These are phyloP conservation scores for Sugiyamaella marilandica DNA, from an alignment of 805 yeast species.

Conservation along the genomic window DNA sequence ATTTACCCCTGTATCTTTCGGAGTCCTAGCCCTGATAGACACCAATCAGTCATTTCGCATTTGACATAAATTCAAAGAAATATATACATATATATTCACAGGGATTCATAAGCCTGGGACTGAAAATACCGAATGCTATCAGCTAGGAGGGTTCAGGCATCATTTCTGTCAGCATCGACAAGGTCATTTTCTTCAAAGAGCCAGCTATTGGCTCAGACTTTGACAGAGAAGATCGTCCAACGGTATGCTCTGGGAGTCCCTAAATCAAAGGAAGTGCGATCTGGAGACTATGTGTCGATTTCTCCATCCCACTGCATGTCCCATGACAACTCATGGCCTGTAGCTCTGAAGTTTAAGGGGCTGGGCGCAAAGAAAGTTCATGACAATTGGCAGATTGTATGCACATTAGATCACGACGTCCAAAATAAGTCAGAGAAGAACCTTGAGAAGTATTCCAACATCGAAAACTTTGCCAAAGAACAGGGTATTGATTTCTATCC, in stretches of 20 bases:
- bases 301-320: constrained; percentile 98
- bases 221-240: constrained; percentile 95
- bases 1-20: neutral
- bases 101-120: neutral
- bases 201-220: constrained; percentile 50
- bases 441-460: constrained; percentile 79
- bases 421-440: constrained; percentile 90
- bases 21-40: constrained; percentile 1
- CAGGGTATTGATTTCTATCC: constrained; percentile 97
- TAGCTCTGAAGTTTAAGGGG: constrained; percentile 92
- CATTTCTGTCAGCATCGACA: neutral
- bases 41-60: constrained; percentile 3
- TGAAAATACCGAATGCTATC: neutral
- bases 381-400: constrained; percentile 86
- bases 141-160: neutral
- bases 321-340: constrained; percentile 99
- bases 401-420: constrained; percentile 96
- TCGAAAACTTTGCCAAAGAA: constrained; percentile 79
- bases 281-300: constrained; percentile 94
- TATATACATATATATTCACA: no score
- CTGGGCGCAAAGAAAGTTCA: constrained; percentile 82
- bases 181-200: neutral
- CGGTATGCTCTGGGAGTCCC: constrained; percentile 84
- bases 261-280: constrained; percentile 64
- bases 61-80: neutral